Evolutionary conservation across 768 basidiomycete genomes (phyloP).

Genomic region (Suillus variegatus): DNA sequence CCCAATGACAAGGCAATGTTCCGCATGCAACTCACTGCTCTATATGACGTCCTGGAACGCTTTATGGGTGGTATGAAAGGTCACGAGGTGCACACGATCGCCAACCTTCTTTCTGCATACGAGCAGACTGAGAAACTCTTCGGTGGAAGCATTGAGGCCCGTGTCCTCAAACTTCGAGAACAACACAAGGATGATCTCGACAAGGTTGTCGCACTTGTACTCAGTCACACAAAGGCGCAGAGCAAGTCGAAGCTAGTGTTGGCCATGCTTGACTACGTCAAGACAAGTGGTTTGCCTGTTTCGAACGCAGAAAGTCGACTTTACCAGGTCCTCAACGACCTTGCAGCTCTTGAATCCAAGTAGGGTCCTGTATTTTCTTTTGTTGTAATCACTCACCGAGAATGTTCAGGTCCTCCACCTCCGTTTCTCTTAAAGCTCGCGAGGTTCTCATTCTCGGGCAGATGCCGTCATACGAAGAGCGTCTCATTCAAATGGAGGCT

Average conservation of each 20-base stretch:
- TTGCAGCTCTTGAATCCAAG: conserved; percentile 90
- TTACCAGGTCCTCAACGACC: conserved; percentile 73
- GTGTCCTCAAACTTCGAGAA: conserved; percentile 87
- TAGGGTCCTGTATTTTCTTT: conserved; percentile 23
- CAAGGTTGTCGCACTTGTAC: conserved; percentile 79
- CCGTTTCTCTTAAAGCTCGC: conserved; percentile 91
- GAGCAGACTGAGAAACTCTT: conserved; percentile 90
- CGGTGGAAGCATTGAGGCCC: conserved; percentile 90
- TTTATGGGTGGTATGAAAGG: conserved; percentile 83
- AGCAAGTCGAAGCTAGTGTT: conserved; percentile 90
- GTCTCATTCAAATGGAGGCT: conserved; percentile 90
- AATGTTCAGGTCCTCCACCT: conserved; percentile 72
- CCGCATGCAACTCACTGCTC: conserved; percentile 63
- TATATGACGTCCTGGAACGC: conserved; percentile 76
- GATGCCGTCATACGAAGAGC: conserved; percentile 97
- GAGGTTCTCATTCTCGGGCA: conserved; percentile 96
- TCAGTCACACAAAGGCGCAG: conserved; percentile 95
- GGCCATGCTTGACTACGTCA: conserved; percentile 86
- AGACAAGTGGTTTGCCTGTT: conserved; percentile 73
- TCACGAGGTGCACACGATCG: conserved; percentile 81
- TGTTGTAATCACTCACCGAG: conserved; percentile 8
- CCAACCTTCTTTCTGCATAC: conserved; percentile 75
- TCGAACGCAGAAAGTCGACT: conserved; percentile 74
- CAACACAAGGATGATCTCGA: conserved; percentile 92
- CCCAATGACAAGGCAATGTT: conserved; percentile 82